Base-by-base conservation (phyloP, 2,329 filamentous ascomycete species). In the Rutstroemia sp. region DNA sequence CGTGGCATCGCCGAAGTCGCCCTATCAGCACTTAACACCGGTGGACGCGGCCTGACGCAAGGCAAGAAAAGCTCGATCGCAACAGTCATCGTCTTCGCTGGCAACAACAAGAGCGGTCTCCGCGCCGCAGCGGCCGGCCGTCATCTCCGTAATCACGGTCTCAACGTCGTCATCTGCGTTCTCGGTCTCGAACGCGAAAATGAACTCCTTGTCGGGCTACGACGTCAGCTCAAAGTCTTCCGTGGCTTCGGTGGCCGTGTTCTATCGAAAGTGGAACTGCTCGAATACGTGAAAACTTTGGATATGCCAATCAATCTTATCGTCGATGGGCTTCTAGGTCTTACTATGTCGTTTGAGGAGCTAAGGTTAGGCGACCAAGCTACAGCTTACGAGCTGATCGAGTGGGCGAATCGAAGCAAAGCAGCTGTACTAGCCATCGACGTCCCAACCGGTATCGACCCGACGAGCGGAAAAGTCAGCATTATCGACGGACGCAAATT, bases 51-150 rank as follows among this genome's bases (percentile, higher is more conserved):
- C 61, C 68, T 55, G 76, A 65, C 58, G 6, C 61, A 66, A 56
- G 61, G 59, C 30, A 68, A 68, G 68, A 73, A 14, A 69, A 73
- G 51, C 72, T 75, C 49, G 73, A 53, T 68, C 8, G 59, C 64
- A n/a, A 68, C 63, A 14, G 64, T 69, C n/a, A 83, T 95, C 21
- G 82, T 97, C 6, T 78, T 97, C n/a, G 92, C 89, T 0, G 92
- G 94, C n/a, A 97, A 96, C 70, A 92, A 96, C 71, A 90, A 90
- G 63, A 91, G 87, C 0, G 92, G 92, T 40, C 86, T 89, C 39
- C 81, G 92, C 57, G 90, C 91, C 3, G 79, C 97, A 53, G 88
- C 90, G 14, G 91, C 91, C 4, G 91, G 87, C 27, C 83, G 94
- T 4, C 92, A 97, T 69, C 79, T 97, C 8, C 84, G 89, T 51